phyloP scores from a whole-genome alignment of 2,329 filamentous ascomycete species.

The Hymenoscyphus occultus region DNA sequence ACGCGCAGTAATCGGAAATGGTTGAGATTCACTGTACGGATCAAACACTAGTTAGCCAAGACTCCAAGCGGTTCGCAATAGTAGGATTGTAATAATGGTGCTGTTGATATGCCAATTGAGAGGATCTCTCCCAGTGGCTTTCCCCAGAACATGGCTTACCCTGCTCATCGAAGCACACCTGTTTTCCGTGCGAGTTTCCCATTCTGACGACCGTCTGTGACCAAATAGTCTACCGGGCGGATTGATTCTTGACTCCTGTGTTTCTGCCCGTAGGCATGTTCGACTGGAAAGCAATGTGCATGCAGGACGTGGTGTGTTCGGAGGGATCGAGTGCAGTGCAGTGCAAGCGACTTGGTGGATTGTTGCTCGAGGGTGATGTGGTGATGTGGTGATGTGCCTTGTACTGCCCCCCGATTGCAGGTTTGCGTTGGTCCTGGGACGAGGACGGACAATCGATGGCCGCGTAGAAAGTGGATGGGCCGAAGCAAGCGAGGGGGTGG shows the following conservation, averaged over 20 bases:
- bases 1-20: conserved; percentile 95
- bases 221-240: conserved; percentile 14
- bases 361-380: background rate
- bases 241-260: conserved; percentile 13
- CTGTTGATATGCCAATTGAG: background rate
- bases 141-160: conserved; percentile 52
- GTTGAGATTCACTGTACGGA: conserved; percentile 78
- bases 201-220: conserved; percentile 46
- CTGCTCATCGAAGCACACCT: conserved; percentile 88
- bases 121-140: background rate
- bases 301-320: background rate
- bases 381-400: background rate
- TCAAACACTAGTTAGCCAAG: conserved; percentile 23
- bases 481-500: background rate
- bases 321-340: background rate
- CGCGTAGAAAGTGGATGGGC: background rate
- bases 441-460: background rate
- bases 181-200: conserved; percentile 95
- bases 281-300: conserved; percentile 8
- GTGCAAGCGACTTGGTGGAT: background rate
- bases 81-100: background rate
- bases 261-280: conserved; percentile 27
- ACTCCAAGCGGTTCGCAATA: background rate
- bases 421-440: background rate
- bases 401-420: background rate